Conservation (phyloP, 2,329 filamentous ascomycete genomes). For the Phyllosticta citrichinensis region DNA sequence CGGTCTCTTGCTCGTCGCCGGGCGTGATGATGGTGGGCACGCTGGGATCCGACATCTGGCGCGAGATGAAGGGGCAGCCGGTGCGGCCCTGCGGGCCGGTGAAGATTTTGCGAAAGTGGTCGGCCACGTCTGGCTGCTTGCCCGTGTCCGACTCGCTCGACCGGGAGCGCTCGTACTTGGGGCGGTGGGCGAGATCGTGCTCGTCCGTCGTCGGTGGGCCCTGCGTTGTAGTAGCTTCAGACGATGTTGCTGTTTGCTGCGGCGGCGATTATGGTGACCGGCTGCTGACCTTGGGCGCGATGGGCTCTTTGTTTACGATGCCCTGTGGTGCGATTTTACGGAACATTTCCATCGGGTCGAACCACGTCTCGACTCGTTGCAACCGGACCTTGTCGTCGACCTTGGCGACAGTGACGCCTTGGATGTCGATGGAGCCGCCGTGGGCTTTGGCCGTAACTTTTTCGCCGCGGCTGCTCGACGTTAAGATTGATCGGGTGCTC, state of each 20-base stretch:
- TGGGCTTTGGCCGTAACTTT: constrained; percentile 54
- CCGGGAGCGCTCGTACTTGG: not conserved
- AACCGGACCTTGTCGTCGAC: constrained; percentile 52
- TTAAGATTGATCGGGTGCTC: not conserved
- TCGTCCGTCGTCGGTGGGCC: not conserved
- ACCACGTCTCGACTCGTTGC: constrained; percentile 52
- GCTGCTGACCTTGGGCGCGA: constrained; percentile 24
- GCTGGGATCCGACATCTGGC: not conserved
- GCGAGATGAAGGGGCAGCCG: not conserved
- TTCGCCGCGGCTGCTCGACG: constrained; percentile 43
- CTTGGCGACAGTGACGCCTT: constrained; percentile 52
- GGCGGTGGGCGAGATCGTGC: not conserved
- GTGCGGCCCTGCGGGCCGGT: not conserved
- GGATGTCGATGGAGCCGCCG: constrained; percentile 51
- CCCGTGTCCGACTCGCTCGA: not conserved
- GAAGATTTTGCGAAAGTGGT: not conserved
- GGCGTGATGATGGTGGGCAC: not conserved
- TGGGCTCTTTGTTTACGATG: constrained; percentile 35
- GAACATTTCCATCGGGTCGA: constrained; percentile 58
- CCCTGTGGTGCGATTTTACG: constrained; percentile 49
- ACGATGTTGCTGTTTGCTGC: constrained; percentile 12
- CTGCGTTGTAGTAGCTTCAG: not conserved
- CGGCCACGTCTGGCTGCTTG: not conserved
- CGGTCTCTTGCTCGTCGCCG: not conserved
- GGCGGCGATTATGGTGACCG: constrained; percentile 11